Base-by-base conservation (phyloP, 106 monocot genomes). In the Xerophyta viscosa region DNA sequence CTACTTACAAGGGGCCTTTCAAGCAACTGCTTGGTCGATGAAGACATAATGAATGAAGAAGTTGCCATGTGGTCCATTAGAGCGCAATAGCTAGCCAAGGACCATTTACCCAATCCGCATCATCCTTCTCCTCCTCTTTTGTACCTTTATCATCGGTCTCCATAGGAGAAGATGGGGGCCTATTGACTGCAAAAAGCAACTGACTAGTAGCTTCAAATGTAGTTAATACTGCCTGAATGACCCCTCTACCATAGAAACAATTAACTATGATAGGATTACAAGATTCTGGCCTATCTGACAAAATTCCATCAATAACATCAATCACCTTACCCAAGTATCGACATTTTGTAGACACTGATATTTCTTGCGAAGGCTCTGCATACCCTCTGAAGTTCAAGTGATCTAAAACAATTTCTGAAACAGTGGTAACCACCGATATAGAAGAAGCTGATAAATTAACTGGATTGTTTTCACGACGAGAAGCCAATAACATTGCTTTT, bases 121-220 rank as follows among this genome's bases (percentile, higher is more conserved):
- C 98, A 27, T 75, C 82, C 28, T 52, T 82, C 37, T 77, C 71
- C 48, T 61, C 65, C n/a, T 68, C 54, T 53, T 65, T 77, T 23
- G 33, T 37, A 50, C 30, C 67, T 44, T 51, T 72, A 58, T 81
- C 71, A 61, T 98, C 90, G 4, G 72, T 99, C 17, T 91, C 86
- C 98, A 99, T 99, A 22, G 98, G 98, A 46, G 98, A 99, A 67
- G 86, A 56, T 30, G 98, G 82, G 13, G 66, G 46, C 31, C 82
- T 65, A 43, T 86, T 99, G 37, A 99, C 68, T 23, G 85, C 60
- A 71, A 91, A 91, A n/a, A 90, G 79, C 59, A 99, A 61, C 58
- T 99, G 90, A 62, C 98, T 99, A 10, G 98, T 99, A 21, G 90
- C 90, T 65, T 86, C 86, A 70, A 99, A 99, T 8, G 98, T 99